phyloP scores from a whole-genome alignment of 2,329 filamentous ascomycete genomes.

The Colletotrichum truncatum region DNA sequence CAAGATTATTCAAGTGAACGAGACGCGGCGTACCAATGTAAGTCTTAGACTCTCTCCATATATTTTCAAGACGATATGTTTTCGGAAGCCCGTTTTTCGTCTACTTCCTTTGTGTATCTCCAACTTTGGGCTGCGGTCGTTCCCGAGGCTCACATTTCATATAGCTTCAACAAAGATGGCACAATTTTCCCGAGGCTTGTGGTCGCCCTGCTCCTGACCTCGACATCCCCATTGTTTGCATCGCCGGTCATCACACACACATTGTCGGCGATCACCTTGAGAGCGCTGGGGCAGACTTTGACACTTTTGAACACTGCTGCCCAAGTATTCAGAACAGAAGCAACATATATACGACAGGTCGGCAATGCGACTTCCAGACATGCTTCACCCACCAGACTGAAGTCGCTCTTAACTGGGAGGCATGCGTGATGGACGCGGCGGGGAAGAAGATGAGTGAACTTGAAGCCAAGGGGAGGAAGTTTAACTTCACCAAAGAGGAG shows the following conservation, averaged over 20 bases:
- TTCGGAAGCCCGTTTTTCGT: too few species aligned
- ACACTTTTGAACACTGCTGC: background rate
- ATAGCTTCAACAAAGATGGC: background rate
- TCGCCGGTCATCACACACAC: background rate
- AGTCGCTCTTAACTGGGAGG: background rate
- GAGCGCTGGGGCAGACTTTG: background rate
- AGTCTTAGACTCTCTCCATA: too few species aligned
- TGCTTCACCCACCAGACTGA: background rate
- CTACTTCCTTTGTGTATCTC: background rate
- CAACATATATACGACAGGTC: background rate
- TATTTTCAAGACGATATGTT: too few species aligned
- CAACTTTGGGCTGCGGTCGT: too few species aligned
- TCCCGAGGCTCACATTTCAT: too few species aligned
- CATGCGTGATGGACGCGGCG: background rate
- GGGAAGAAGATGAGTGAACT: background rate
- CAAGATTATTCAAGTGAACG: too few species aligned
- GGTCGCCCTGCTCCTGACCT: background rate
- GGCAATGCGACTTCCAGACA: fast-evolving
- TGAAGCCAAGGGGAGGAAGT: background rate
- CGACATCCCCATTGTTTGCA: background rate
- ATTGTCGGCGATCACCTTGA: background rate
- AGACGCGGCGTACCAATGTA: too few species aligned
- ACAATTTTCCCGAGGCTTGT: background rate
- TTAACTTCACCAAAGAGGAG: background rate
- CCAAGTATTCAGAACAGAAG: background rate